These are phyloP conservation scores for Aegilops umbellulata DNA, from an alignment of 176 grass and related monocot species.

Conservation along the genomic window DNA sequence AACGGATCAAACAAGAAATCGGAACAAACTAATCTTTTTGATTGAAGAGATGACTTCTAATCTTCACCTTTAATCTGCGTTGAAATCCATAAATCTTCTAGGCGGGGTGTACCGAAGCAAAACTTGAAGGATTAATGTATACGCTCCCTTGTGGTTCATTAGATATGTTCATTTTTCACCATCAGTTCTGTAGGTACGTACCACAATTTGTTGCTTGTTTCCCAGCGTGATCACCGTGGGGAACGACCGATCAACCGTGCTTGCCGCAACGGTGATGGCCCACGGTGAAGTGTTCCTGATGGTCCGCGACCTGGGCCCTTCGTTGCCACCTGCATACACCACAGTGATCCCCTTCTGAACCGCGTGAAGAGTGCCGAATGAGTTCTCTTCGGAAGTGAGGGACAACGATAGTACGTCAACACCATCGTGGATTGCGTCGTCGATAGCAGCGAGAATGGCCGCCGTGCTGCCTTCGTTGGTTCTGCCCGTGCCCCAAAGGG, in stretches of 20 bases:
- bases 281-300: not conserved
- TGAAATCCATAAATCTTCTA: no score
- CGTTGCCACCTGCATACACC: not conserved
- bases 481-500: no score
- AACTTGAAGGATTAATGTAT: no score
- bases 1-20: no score
- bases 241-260: conserved; percentile 30
- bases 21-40: no score
- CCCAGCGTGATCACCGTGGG: conserved; percentile 28
- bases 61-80: no score
- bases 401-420: not conserved
- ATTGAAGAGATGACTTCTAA: no score
- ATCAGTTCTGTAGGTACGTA: not conserved
- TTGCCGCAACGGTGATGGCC: conserved; percentile 20
- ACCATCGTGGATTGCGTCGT: not conserved
- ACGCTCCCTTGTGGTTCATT: no score
- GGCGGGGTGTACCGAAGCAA: no score
- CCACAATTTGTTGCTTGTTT: conserved; percentile 24
- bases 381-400: rapidly evolving
- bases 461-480: no score
- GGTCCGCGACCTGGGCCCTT: not conserved
- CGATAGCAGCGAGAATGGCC: conserved; percentile 2
- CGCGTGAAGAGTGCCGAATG: conserved; percentile 23
- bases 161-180: no score
- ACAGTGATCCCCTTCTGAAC: conserved; percentile 36